Evolutionary conservation across 768 basidiomycete genomes (phyloP), one percentile per base, ranked within the genome.

Genomic region (Gymnopilus junonius): DNA sequence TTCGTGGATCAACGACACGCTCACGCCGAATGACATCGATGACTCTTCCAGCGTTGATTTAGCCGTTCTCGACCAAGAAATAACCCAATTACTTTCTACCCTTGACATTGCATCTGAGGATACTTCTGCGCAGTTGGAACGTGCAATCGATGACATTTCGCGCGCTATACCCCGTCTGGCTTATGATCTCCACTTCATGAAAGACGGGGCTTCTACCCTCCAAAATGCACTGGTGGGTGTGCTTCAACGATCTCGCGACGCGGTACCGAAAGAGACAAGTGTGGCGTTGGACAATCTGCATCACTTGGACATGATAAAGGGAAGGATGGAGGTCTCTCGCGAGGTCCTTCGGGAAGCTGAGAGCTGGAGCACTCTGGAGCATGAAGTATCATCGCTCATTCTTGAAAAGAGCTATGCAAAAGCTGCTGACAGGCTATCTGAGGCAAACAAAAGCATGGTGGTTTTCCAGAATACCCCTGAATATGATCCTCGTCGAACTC

Each of bases 121-220:
- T 68, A 96, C 95, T 0, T 93, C 95, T 2, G 79, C 89, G 11
- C 82, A 91, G 56, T 85, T 98, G 59, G 97, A 98, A 74, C 88
- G 89, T 64, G 86, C 88, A 48, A 95, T 99, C 62, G 91, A 95
- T 71, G 95, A 98, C 72, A 93, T 98, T 43, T 94, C 96, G 2
- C 87, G 95, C 53, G 87, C 90, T 4, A 89, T 98, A 21, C 94
- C 97, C 12, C 87, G 97, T 39, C 83, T 99, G 48, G 88, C 93
- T 1, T 99, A 97, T 74, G 97, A 99, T 76, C 82, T 99, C 35
- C 96, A 99, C 73, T 97, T 97, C 79, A 96, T 98, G 88, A 90
- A 93, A 43, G 97, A 99, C 69, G 88, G 90, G 32, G 95, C 96
- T 1, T 76, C 91, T 17, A 84, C 91, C 2, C 82, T 99, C 23